Base-by-base conservation (phyloP, 352 stramenopile genomes). In the Aphanomyces invadans region DNA sequence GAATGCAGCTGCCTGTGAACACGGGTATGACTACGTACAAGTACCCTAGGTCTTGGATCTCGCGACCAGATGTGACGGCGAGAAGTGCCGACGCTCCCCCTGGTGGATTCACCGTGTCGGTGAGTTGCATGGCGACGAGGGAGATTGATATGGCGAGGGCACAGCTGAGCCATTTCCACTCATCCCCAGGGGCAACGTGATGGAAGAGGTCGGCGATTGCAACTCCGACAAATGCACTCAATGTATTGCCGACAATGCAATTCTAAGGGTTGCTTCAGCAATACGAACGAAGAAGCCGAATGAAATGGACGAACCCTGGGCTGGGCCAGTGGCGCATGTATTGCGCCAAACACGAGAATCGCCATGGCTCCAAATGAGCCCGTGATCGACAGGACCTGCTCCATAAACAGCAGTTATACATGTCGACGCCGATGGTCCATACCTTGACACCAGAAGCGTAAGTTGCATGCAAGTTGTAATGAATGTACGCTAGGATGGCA, bases 351-450 rank as follows among this genome's bases (percentile, higher is more conserved):
- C 15, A 77, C 62, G 21, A 77, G 65, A n/a, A 77, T 68, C 21
- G 70, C 53, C 4, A 68, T 75, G n/a, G 72, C 72, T 15, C 72
- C 72, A 46, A 77, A 76, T 3, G 72, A 77, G 12, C 70, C 72
- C 4, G 72, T 31, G 9, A 76, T 44, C 15, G 48, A 29, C 54
- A 52, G 72, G 10, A 53, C 44, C 59, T 66, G 7, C 5, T 19
- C 28, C 5, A 36, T n/a, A 26, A 53, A 57, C 29, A 21, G 15
- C 21, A 11, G 7, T 17, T 17, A 3, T 17, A 48, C 15, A 9
- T 65, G 3, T 7, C 26, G 23, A 49, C 4, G n/a, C n/a, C n/a
- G n/a, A n/a, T 52, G 9, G 11, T 64, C 2, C 36, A n/a, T 57
- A 57, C 49, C 42, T 48, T 0, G 4, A 42, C 33, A 31, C n/a